These are phyloP conservation scores for Fusarium fracticaudum DNA, from an alignment of 2,329 filamentous ascomycete genomes.

Conservation along the genomic window DNA sequence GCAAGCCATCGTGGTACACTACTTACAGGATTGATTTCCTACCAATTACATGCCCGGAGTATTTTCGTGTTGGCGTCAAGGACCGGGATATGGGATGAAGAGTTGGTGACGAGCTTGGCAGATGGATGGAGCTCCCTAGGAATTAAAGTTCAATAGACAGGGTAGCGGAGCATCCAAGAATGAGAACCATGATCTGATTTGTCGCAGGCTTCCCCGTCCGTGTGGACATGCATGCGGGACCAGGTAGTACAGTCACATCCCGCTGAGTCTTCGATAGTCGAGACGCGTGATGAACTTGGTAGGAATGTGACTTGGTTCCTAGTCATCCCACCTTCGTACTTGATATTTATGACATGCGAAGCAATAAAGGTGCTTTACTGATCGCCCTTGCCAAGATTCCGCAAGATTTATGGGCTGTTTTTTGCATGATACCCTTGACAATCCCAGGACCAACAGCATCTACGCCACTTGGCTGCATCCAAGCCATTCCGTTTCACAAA, in stretches of 20 bases:
- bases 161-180: background rate
- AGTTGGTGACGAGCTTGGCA: background rate
- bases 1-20: background rate
- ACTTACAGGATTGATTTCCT: fast-evolving
- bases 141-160: background rate
- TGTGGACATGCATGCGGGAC: background rate
- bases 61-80: no score
- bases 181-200: background rate
- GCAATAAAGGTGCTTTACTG: no score
- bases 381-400: background rate
- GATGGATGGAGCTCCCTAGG: background rate
- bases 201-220: background rate
- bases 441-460: background rate
- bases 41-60: background rate
- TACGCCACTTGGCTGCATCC: background rate
- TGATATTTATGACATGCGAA: no score
- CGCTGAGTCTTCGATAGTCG: background rate
- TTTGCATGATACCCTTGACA: background rate
- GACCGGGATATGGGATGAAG: background rate
- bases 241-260: background rate
- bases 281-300: background rate
- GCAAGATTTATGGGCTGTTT: background rate
- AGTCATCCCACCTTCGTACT: background rate
- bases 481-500: background rate
- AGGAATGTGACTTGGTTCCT: background rate